These are phyloP conservation scores for Ceratobasidium theobromae DNA, from an alignment of 1,284 basidiomycete genomes.

Conservation along the genomic window DNA sequence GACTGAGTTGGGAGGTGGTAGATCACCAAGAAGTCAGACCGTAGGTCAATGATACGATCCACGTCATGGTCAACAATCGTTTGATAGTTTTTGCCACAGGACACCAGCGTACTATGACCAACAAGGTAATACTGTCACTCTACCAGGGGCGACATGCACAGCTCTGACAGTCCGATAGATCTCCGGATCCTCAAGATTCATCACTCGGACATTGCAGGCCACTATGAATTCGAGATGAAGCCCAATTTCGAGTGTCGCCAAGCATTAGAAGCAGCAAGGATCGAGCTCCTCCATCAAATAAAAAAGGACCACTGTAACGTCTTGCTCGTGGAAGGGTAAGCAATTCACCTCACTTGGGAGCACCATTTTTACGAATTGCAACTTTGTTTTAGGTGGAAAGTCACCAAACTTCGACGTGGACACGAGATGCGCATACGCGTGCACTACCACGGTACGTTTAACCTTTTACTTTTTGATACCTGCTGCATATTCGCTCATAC, in stretches of 20 bases:
- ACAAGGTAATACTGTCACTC: neutral
- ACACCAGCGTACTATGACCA: slow-evolving; percentile 29
- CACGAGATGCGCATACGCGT: slow-evolving; percentile 29
- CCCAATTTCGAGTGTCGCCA: slow-evolving; percentile 25
- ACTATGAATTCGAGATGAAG: slow-evolving; percentile 31
- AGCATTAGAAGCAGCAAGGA: slow-evolving; percentile 23
- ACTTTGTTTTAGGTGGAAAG: slow-evolving; percentile 19
- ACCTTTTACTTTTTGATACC: too few relatives aligned
- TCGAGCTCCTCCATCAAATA: slow-evolving; percentile 29
- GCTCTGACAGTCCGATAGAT: neutral
- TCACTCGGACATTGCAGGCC: slow-evolving; percentile 29
- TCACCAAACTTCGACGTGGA: slow-evolving; percentile 28
- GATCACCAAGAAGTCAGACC: slow-evolving; percentile 31
- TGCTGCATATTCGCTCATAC: neutral
- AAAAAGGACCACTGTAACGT: slow-evolving; percentile 29
- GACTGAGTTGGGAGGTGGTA: slow-evolving; percentile 28
- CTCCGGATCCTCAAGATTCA: slow-evolving; percentile 30
- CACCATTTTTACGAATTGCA: neutral
- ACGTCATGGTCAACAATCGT: neutral
- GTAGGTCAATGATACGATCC: neutral
- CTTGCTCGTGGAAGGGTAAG: slow-evolving; percentile 29
- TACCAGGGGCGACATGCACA: neutral
- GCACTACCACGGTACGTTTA: slow-evolving; percentile 26
- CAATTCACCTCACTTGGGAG: neutral
- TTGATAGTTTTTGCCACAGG: neutral